These are phyloP conservation scores for Auricularia auricula-judae DNA, from an alignment of 768 basidiomycete species.

Conservation along the genomic window DNA sequence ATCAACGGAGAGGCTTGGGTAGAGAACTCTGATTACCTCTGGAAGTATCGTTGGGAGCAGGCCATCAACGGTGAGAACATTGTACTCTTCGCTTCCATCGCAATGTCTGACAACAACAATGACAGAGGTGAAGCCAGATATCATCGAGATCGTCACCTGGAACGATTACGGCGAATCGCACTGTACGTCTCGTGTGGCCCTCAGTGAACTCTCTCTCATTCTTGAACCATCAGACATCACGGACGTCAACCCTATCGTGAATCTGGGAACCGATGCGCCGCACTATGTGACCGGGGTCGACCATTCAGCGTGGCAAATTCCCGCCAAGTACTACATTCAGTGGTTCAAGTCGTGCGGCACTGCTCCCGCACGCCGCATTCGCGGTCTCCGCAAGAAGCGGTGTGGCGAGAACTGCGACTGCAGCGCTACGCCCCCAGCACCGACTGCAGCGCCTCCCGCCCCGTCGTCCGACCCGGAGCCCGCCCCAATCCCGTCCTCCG, in stretches of 20 bases:
- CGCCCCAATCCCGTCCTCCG: neutral
- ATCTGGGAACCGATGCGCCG: neutral
- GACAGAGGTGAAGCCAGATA: conserved; percentile 4
- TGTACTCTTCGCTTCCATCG: too few species aligned
- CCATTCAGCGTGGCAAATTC: conserved; percentile 1
- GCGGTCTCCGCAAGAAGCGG: neutral
- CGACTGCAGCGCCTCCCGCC: neutral
- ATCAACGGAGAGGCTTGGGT: conserved; percentile 3
- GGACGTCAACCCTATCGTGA: conserved; percentile 1
- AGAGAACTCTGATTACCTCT: conserved; percentile 4
- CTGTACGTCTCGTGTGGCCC: neutral
- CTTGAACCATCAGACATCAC: neutral
- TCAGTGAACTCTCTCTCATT: neutral
- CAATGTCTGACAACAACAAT: neutral
- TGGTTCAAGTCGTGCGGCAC: neutral
- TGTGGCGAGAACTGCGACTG: neutral
- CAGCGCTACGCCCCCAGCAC: neutral
- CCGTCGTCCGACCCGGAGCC: neutral
- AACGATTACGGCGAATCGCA: conserved; percentile 3
- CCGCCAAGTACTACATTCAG: conserved; percentile 5
- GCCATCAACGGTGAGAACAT: neutral
- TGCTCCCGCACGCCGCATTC: neutral
- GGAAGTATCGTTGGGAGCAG: conserved; percentile 7
- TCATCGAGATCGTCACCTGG: conserved; percentile 6
- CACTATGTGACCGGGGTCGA: conserved; percentile 4